Conservation (phyloP, 192 early-diverging fungal species). For the Neocallimastix lanati region DNA sequence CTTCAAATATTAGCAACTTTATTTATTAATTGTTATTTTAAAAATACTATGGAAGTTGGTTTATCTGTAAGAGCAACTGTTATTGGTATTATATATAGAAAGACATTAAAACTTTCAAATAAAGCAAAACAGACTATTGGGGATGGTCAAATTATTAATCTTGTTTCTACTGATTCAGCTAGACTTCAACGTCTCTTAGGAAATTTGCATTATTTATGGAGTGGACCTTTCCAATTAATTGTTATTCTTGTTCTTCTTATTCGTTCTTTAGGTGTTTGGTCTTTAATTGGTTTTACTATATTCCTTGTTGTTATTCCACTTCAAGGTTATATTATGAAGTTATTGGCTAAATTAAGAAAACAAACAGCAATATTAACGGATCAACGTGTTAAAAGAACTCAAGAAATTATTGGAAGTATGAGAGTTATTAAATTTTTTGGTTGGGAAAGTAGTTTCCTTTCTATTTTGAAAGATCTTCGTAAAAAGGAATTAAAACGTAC, state of each 20-base stretch:
- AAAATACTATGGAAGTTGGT: constrained; percentile 16
- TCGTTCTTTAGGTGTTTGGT: constrained; percentile 4
- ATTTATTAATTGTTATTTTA: constrained; percentile 16
- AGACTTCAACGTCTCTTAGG: constrained; percentile 4
- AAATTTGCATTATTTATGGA: constrained; percentile 24
- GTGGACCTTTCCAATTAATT: constrained; percentile 11
- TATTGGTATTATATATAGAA: constrained; percentile 33
- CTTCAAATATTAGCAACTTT: constrained; percentile 15
- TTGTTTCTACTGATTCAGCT: constrained; percentile 10
- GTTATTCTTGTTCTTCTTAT: constrained; percentile 20
- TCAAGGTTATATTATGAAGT: constrained; percentile 10
- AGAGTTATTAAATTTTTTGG: constrained; percentile 17
- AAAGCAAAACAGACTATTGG: constrained; percentile 21
- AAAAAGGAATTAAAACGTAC: constrained; percentile 4
- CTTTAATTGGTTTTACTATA: constrained; percentile 8
- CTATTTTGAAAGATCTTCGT: constrained; percentile 6
- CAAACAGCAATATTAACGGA: constrained; percentile 12
- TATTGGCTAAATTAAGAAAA: constrained; percentile 2
- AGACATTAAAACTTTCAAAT: constrained; percentile 29
- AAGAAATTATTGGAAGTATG: constrained; percentile 12
- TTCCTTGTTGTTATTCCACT: constrained; percentile 5
- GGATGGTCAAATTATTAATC: constrained; percentile 17
- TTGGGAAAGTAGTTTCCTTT: constrained; percentile 8
- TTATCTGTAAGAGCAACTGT: constrained; percentile 20
- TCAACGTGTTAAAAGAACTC: constrained; percentile 13